phyloP scores from a whole-genome alignment of 441 rosid genomes.

The Sinapis alba region DNA sequence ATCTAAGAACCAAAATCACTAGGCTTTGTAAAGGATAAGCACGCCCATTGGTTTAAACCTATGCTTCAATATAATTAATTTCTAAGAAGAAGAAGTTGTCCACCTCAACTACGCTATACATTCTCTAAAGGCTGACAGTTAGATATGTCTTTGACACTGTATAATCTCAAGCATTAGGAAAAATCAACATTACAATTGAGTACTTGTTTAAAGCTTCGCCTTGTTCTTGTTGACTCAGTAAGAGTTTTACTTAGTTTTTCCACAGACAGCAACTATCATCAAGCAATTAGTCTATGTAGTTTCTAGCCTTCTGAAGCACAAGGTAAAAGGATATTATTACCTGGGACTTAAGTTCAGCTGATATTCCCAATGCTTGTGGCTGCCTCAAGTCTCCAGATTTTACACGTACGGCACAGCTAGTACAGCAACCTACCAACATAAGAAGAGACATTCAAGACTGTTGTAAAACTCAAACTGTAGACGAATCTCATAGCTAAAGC shows the following conservation, averaged over 20 bases:
- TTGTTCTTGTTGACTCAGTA: neutral
- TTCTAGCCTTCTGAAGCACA: neutral
- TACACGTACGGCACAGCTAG: constrained; percentile 82
- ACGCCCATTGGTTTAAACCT: neutral
- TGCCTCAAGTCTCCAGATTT: constrained; percentile 77
- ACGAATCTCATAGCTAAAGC: neutral
- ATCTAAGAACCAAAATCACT: neutral
- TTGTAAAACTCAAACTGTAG: neutral
- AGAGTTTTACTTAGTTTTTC: neutral
- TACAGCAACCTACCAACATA: constrained; percentile 77
- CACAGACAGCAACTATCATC: neutral
- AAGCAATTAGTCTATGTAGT: neutral
- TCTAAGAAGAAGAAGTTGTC: neutral
- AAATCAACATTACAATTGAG: neutral
- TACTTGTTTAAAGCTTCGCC: neutral
- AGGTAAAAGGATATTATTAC: constrained; percentile 45
- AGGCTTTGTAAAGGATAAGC: neutral
- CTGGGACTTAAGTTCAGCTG: constrained; percentile 85
- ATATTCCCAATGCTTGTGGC: constrained; percentile 54
- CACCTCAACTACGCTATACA: neutral
- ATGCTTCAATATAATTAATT: neutral
- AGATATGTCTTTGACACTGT: neutral
- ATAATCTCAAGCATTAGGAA: constrained; percentile 1
- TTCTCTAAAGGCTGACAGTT: neutral
- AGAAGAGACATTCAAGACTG: neutral